Conservation (phyloP, 2,329 filamentous ascomycete genomes). For the Claviceps paspali region DNA sequence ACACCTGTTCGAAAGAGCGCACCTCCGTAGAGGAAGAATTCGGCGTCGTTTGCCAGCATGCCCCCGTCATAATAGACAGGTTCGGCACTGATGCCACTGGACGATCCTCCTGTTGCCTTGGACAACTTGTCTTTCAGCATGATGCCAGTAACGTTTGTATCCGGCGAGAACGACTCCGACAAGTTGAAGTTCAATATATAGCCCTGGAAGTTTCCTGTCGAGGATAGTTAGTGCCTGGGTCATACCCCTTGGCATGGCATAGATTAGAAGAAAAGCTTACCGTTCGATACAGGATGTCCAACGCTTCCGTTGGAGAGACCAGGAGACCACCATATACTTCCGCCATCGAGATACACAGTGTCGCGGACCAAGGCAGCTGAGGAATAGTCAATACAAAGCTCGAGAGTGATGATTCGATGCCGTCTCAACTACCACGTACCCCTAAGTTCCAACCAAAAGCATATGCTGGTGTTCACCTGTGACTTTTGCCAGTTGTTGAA, state of each 20-base stretch:
- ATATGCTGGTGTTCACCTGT: conserved; percentile 44
- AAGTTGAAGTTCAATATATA: conserved; percentile 44
- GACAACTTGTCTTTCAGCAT: conserved; percentile 27
- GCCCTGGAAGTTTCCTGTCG: conserved; percentile 35
- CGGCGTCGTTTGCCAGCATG: conserved; percentile 48
- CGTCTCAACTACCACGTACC: conserved; percentile 13
- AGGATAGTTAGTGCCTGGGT: conserved; percentile 3
- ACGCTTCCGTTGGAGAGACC: conserved; percentile 29
- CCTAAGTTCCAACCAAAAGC: conserved; percentile 36
- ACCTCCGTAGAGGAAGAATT: conserved; percentile 52
- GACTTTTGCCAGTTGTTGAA: conserved; percentile 29
- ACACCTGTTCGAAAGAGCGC: conserved; percentile 21
- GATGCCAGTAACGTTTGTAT: conserved; percentile 35
- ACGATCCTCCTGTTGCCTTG: conserved; percentile 29
- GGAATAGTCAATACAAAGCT: neutral
- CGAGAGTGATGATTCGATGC: neutral
- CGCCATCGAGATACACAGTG: conserved; percentile 51
- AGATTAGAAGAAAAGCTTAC: conserved; percentile 18
- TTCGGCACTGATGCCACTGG: conserved; percentile 35
- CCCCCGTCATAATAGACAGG: conserved; percentile 47
- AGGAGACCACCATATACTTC: conserved; percentile 36
- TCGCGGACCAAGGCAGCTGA: conserved; percentile 43
- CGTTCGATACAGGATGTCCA: conserved; percentile 16
- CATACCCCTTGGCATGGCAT: conserved; percentile 7
- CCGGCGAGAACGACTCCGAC: conserved; percentile 35